These are phyloP conservation scores for Cladosporium cucumerinum DNA, from an alignment of 2,329 filamentous ascomycete genomes.

Conservation along the genomic window DNA sequence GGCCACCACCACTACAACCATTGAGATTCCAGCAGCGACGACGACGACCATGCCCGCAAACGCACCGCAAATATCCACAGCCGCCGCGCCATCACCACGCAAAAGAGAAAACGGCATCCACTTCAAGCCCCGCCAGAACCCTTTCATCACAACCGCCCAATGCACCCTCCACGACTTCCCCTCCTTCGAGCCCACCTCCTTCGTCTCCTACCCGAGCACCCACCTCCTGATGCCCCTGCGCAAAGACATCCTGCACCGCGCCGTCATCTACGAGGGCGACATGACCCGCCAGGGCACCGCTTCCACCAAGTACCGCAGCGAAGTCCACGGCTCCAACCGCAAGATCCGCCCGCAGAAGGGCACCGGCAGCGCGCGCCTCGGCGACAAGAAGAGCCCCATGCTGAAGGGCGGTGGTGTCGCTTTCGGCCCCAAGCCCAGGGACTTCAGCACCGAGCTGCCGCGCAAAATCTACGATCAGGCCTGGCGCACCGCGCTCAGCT, in stretches of 20 bases:
- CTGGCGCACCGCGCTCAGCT: slow-evolving; percentile 89
- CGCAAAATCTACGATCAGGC: slow-evolving; percentile 92
- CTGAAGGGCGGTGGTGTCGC: slow-evolving; percentile 80
- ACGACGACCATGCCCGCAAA: slow-evolving; percentile 34
- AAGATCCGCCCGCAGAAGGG: slow-evolving; percentile 90
- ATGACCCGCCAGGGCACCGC: slow-evolving; percentile 83
- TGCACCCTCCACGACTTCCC: slow-evolving; percentile 90
- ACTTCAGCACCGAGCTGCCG: slow-evolving; percentile 81
- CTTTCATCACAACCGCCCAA: slow-evolving; percentile 62
- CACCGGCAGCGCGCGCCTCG: slow-evolving; percentile 72
- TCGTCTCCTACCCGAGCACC: slow-evolving; percentile 73
- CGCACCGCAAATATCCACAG: slow-evolving; percentile 17
- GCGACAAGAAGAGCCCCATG: slow-evolving; percentile 77
- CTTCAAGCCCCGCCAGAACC: slow-evolving; percentile 28
- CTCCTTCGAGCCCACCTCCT: slow-evolving; percentile 74
- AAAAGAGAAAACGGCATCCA: slow-evolving; percentile 26
- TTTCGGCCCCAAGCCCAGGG: slow-evolving; percentile 85
- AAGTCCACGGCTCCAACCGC: slow-evolving; percentile 76
- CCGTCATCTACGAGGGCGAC: slow-evolving; percentile 90
- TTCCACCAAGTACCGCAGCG: slow-evolving; percentile 72
- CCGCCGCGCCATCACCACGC: neutral
- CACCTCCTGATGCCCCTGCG: slow-evolving; percentile 85
- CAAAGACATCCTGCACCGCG: slow-evolving; percentile 86
- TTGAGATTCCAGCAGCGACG: neutral
- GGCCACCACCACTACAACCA: slow-evolving; percentile 46